phyloP scores from a whole-genome alignment of 805 yeast species.

The Starmerella stigmatis region DNA sequence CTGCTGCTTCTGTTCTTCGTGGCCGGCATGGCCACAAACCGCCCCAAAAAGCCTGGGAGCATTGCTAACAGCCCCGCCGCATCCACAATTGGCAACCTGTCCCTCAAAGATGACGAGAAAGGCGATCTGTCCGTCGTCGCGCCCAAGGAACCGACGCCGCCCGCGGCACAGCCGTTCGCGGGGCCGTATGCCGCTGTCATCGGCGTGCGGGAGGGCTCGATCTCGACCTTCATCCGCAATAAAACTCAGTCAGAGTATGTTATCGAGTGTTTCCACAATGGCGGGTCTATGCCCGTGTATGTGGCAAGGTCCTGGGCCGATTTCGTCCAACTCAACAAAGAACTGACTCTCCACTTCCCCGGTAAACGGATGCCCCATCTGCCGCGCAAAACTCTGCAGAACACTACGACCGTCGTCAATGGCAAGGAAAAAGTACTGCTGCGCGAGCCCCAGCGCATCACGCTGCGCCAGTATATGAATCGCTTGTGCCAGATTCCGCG shows the following conservation, averaged over 20 bases:
- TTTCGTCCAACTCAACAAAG: slow-evolving; percentile 47
- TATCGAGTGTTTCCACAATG: slow-evolving; percentile 26
- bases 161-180: slow-evolving; percentile 34
- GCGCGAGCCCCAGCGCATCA: slow-evolving; percentile 66
- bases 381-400: slow-evolving; percentile 41
- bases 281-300: slow-evolving; percentile 32
- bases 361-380: slow-evolving; percentile 53
- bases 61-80: background rate
- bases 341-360: slow-evolving; percentile 48
- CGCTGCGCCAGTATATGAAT: slow-evolving; percentile 63
- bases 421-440: slow-evolving; percentile 34
- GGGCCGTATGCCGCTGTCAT: slow-evolving; percentile 56
- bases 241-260: slow-evolving; percentile 29
- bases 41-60: slow-evolving; percentile 36
- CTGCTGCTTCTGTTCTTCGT: slow-evolving; percentile 59
- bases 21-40: slow-evolving; percentile 55
- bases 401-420: slow-evolving; percentile 14
- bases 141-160: background rate
- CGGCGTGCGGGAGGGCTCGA: slow-evolving; percentile 42
- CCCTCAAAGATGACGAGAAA: slow-evolving; percentile 18
- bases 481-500: slow-evolving; percentile 44
- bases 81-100: slow-evolving; percentile 14
- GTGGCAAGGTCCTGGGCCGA: slow-evolving; percentile 58
- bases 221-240: slow-evolving; percentile 26
- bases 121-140: background rate